These are phyloP conservation scores for Cylindrotheca closterium DNA, from an alignment of 108 stramenopile species.

Conservation along the genomic window DNA sequence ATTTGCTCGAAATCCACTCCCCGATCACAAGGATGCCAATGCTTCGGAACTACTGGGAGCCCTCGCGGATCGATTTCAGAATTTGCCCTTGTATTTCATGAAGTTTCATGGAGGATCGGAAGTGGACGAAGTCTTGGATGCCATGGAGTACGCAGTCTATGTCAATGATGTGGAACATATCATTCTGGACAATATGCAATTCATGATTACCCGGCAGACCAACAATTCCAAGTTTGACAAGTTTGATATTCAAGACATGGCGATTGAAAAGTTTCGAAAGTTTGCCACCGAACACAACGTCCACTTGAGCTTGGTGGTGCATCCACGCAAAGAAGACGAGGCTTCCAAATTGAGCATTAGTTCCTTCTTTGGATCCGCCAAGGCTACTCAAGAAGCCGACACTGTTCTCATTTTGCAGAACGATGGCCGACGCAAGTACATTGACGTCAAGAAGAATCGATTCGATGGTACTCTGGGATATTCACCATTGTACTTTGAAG, in stretches of 20 bases:
- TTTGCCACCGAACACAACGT: slow-evolving; percentile 96
- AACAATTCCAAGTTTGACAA: slow-evolving; percentile 59
- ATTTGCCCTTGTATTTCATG: slow-evolving; percentile 91
- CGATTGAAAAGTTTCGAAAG: slow-evolving; percentile 94
- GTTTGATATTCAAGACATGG: slow-evolving; percentile 92
- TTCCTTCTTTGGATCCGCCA: slow-evolving; percentile 93
- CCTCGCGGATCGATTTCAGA: slow-evolving; percentile 83
- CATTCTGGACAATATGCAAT: slow-evolving; percentile 95
- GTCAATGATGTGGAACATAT: slow-evolving; percentile 92
- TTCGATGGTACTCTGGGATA: slow-evolving; percentile 92
- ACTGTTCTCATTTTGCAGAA: slow-evolving; percentile 95
- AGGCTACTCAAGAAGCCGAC: slow-evolving; percentile 99
- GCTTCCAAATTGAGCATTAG: slow-evolving; percentile 71
- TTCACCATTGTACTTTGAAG: slow-evolving; percentile 78
- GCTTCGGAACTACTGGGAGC: slow-evolving; percentile 48
- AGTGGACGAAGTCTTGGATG: slow-evolving; percentile 92
- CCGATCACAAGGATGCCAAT: slow-evolving; percentile 39
- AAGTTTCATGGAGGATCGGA: slow-evolving; percentile 94
- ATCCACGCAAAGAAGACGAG: slow-evolving; percentile 97
- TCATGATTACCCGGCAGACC: slow-evolving; percentile 86
- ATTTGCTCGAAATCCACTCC: slow-evolving; percentile 68
- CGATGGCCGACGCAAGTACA: slow-evolving; percentile 76
- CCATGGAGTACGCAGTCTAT: slow-evolving; percentile 96
- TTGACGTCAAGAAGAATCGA: slow-evolving; percentile 98
- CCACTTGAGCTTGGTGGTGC: slow-evolving; percentile 94